phyloP scores from a whole-genome alignment of 768 basidiomycete species.

The Rhodotorula toruloides region DNA sequence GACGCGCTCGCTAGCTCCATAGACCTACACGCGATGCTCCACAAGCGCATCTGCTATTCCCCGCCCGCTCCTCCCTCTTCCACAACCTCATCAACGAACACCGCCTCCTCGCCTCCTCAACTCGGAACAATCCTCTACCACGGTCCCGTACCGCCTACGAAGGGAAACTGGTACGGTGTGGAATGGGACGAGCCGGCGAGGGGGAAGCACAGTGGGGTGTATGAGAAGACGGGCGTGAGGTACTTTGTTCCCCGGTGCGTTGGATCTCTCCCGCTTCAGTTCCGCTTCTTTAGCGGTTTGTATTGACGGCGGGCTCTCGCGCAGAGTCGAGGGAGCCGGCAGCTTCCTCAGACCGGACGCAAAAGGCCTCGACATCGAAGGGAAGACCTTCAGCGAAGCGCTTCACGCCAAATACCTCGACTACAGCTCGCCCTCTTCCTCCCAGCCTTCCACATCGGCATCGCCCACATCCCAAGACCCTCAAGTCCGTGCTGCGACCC shows the following conservation, averaged over 20 bases:
- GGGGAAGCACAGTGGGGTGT: conserved; percentile 81
- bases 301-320: not conserved
- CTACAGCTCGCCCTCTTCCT: conserved; percentile 8
- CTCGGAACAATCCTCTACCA: conserved; percentile 66
- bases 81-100: conserved; percentile 11
- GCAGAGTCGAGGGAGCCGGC: conserved; percentile 54
- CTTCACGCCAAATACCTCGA: conserved; percentile 74
- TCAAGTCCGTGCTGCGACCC: conserved; percentile 47
- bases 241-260: conserved; percentile 76
- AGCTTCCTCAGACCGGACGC: conserved; percentile 75
- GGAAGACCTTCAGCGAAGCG: conserved; percentile 68
- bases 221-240: conserved; percentile 57
- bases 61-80: conserved; percentile 45
- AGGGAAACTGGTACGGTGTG: conserved; percentile 82
- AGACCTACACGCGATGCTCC: too few relatives aligned
- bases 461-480: conserved; percentile 45
- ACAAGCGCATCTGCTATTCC: conserved; percentile 47
- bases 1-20: too few relatives aligned
- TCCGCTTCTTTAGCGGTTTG: conserved; percentile 11
- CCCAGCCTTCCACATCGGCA: conserved; percentile 45
- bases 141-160: conserved; percentile 61
- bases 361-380: conserved; percentile 45
- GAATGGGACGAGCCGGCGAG: conserved; percentile 86
- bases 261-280: too few relatives aligned
- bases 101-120: conserved; percentile 49